Evolutionary conservation across 805 yeast genomes (phyloP).

Genomic region (Grigorovia yakushimaensis): DNA sequence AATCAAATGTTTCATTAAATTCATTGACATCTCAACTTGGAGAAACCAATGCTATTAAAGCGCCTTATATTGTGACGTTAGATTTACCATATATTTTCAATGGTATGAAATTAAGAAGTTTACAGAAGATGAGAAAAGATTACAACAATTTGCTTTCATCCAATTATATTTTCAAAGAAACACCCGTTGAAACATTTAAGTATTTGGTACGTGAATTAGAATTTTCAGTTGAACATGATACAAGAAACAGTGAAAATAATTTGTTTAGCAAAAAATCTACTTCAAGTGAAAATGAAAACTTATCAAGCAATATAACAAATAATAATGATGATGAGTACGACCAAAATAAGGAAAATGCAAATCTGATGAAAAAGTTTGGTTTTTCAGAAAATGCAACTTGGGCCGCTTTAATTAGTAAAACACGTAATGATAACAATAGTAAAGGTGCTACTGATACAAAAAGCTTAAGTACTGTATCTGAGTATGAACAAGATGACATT

Average conservation of each 20-base stretch:
- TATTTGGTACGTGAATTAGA: conserved; percentile 26
- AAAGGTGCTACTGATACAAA: not conserved
- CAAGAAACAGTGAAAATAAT: conserved; percentile 6
- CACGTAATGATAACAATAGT: conserved; percentile 4
- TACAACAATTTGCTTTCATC: conserved; percentile 4
- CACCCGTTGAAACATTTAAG: conserved; percentile 27
- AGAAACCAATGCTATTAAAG: not conserved
- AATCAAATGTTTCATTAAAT: conserved; percentile 8
- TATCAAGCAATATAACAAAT: conserved; percentile 1
- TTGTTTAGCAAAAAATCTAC: not conserved
- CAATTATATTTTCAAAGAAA: conserved; percentile 15
- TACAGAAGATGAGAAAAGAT: conserved; percentile 7
- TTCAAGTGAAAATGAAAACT: conserved; percentile 12
- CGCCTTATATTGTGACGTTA: conserved; percentile 21
- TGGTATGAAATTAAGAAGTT: conserved; percentile 18
- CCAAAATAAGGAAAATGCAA: conserved; percentile 8
- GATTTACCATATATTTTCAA: conserved; percentile 25
- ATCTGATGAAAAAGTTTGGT: conserved; percentile 24
- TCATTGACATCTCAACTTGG: conserved; percentile 10
- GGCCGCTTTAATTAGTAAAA: conserved; percentile 21
- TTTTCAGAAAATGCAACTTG: conserved; percentile 26
- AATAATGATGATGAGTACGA: conserved; percentile 10
- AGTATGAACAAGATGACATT: not conserved
- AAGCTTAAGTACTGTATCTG: not conserved
- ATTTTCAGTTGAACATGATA: conserved; percentile 21